Base-by-base conservation (phyloP, 805 yeast species). In the Debaryomyces castellii region DNA sequence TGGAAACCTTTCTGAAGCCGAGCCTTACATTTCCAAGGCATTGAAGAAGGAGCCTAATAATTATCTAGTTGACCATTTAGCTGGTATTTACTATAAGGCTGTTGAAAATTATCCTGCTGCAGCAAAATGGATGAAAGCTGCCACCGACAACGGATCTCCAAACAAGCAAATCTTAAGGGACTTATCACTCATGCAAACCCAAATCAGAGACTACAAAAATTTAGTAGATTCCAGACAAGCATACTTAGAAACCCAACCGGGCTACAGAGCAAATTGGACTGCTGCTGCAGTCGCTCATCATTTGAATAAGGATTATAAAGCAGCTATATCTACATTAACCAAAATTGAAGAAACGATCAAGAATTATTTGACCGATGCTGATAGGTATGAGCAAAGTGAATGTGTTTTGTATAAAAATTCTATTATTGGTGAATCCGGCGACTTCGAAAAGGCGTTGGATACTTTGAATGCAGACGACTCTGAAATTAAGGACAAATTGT, bases 221-320 rank as follows among this genome's bases (percentile, higher is more conserved):
- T 74, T 86, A 50, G 74, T 80, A 4, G 78, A 69, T 9, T 78
- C 92, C 1, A 78, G 97, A 55, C 81, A 80, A 48, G 73, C 75
- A 32, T 83, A 82, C 56, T 75, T 94, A 64, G 87, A 85, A 55
- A 76, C 78, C 21, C 84, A 79, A 54, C 82, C 94, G 9, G 96
- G 96, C 0, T 87, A 81, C 61, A 78, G 97, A 52, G 90, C 92
- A 50, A 87, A 89, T 60, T 91, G 97, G 96, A 87, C 96, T 1
- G 84, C 85, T 0, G 74, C 87, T 42, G 96, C 96, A 1, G 76
- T 89, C 36, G 96, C 97, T 1, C 89, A 86, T 60, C 88, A 87
- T 63, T 72, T 91, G 60, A 80, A 80, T 61, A 77, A 79, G 21
- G 88, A 90, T 57, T 78, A 74, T 57, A 72, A 70, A 30, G 80